Conservation (phyloP, 208 protist genomes). For the Acanthamoeba castellanii region DNA sequence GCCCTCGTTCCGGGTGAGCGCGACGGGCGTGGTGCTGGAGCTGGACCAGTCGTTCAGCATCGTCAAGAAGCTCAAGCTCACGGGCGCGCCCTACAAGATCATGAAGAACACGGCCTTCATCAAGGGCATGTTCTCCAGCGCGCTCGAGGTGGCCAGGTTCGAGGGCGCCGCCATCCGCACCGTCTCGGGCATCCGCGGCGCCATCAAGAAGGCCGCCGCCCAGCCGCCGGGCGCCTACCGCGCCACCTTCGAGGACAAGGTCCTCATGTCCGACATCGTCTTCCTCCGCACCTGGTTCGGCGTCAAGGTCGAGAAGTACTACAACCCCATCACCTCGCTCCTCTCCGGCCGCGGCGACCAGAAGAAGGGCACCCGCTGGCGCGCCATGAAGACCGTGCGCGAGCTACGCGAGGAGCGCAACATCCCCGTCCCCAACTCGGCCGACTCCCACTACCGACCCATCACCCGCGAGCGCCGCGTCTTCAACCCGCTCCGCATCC, state of each 20-base stretch:
- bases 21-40: slow-evolving; percentile 98
- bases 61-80: slow-evolving; percentile 99
- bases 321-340: slow-evolving; percentile 94
- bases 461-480: background rate
- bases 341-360: slow-evolving; percentile 81
- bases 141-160: slow-evolving; percentile 97
- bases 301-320: slow-evolving; percentile 96
- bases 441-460: slow-evolving; percentile 88
- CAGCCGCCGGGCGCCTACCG: slow-evolving; percentile 94
- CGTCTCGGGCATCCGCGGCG: slow-evolving; percentile 98
- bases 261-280: slow-evolving; percentile 98
- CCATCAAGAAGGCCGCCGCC: slow-evolving; percentile 98
- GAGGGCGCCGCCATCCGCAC: slow-evolving; percentile 98
- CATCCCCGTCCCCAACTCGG: slow-evolving; percentile 81
- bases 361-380: slow-evolving; percentile 69
- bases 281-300: slow-evolving; percentile 98
- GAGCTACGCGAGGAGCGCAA: slow-evolving; percentile 85
- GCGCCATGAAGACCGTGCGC: slow-evolving; percentile 87
- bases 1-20: slow-evolving; percentile 95
- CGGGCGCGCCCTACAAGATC: slow-evolving; percentile 97
- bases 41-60: slow-evolving; percentile 94
- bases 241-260: slow-evolving; percentile 99
- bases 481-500: slow-evolving; percentile 90
- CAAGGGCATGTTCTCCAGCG: slow-evolving; percentile 93
- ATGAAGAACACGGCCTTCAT: slow-evolving; percentile 99